phyloP scores from a whole-genome alignment of 2,329 filamentous ascomycete genomes.

The Aspergillus alliaceus region DNA sequence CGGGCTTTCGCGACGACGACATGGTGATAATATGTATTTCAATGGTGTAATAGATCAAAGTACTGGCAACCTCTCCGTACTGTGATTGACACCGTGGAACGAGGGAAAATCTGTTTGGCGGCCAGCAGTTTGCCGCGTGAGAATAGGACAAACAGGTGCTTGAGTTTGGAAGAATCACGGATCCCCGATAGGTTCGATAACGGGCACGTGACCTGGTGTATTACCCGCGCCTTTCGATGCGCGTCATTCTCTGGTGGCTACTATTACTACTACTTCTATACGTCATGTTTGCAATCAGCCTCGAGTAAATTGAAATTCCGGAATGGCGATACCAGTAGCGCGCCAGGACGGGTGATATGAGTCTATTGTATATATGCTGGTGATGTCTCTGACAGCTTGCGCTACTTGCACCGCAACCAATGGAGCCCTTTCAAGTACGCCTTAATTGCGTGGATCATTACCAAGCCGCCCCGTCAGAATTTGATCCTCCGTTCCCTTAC shows the following conservation, averaged over 20 bases:
- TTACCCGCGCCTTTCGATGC: conserved; percentile 19
- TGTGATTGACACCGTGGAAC: background rate
- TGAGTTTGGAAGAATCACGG: conserved; percentile 6
- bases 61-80: background rate
- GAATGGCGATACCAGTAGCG: background rate
- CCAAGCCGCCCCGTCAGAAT: conserved; percentile 72
- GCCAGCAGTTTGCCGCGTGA: background rate
- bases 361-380: conserved; percentile 9
- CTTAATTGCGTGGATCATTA: conserved; percentile 97
- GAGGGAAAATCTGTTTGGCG: background rate
- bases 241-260: conserved; percentile 13
- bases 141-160: background rate
- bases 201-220: conserved; percentile 32
- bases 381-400: conserved; percentile 26
- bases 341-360: conserved; percentile 5
- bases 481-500: conserved; percentile 76
- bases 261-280: too few relatives aligned
- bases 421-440: conserved; percentile 83
- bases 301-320: background rate
- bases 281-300: conserved; percentile 3
- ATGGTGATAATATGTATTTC: conserved; percentile 5
- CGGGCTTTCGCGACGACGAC: conserved; percentile 52
- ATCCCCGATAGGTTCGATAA: conserved; percentile 5
- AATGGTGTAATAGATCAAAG: background rate
- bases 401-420: conserved; percentile 32